Base-by-base conservation (phyloP, 192 early-diverging fungal species). In the Entomortierella chlamydospora region DNA sequence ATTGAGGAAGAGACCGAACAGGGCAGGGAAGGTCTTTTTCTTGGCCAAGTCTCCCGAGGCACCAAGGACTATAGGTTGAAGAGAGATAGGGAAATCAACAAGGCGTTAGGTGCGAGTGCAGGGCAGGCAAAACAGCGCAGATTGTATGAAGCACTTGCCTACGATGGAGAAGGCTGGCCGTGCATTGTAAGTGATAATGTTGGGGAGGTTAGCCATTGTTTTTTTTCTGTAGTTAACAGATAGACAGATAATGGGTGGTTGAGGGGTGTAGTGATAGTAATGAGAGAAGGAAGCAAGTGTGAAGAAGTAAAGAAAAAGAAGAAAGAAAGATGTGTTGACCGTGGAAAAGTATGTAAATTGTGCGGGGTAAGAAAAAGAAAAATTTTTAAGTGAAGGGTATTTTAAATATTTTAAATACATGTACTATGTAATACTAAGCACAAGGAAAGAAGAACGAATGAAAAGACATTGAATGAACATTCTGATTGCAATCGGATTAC, bases 1-100 rank as follows among this genome's bases (percentile, higher is more conserved):
- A 73, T 94, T 90, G 53, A 89, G 87, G 89, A 91, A 96, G 30
- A 97, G 88, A 41, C 92, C 93, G 72, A 95, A 98, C 30, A 98
- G 88, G 7, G 95, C 95, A 20, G 97, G 97, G 81, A 91, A 98
- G 20, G 95, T 98, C 89, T 96, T 97, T 64, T 98, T 98, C 86
- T 95, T 96, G 58, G 96, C 96, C 70, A 98, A 86, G 81, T 98
- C 96, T 61, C 96, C 96, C 4, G 90, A 92, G 37, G 93, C 93
- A 41, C 93, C 93, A 53, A 95, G 87, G 26, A 95, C 92, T 87
- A 62, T 23, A 52, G 9, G 18, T 23, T 7, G 30, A n/a, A 57
- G 53, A 50, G 28, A 25, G 63, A 41, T 55, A 61, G 17, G 23
- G 50, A 42, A 25, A 37, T 13, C 1, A 39, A 22, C 0, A 12